Conservation (phyloP, 306 rosid genomes). For the Pyrus bretschneideri region DNA sequence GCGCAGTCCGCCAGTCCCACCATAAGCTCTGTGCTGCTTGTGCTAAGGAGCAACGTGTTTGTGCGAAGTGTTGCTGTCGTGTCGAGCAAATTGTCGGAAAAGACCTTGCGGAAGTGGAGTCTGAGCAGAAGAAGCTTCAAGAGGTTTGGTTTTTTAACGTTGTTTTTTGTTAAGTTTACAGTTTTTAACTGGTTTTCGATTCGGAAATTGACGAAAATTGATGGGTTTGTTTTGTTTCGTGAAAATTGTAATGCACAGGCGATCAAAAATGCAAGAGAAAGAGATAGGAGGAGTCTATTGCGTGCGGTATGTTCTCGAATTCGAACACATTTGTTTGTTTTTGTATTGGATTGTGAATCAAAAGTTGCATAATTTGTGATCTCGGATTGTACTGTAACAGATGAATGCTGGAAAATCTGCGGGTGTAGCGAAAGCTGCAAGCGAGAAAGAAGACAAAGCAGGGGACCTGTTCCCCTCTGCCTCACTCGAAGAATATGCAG, state of each 20-base stretch:
- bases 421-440: slow-evolving; percentile 20
- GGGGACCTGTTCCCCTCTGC: slow-evolving; percentile 55
- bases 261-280: slow-evolving; percentile 73
- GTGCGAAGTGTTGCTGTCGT: slow-evolving; percentile 74
- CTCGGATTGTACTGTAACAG: slow-evolving; percentile 23
- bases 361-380: background rate
- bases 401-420: slow-evolving; percentile 59
- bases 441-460: slow-evolving; percentile 42
- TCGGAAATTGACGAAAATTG: slow-evolving; percentile 8
- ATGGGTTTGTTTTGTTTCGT: background rate
- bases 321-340: background rate
- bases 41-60: slow-evolving; percentile 83
- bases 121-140: slow-evolving; percentile 78
- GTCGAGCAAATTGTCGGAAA: slow-evolving; percentile 67
- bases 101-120: slow-evolving; percentile 75
- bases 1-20: slow-evolving; percentile 84
- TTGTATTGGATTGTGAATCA: background rate
- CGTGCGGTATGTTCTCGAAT: slow-evolving; percentile 61
- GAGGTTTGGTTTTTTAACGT: slow-evolving; percentile 38
- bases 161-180: background rate
- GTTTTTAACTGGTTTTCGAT: background rate
- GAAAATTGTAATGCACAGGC: slow-evolving; percentile 38
- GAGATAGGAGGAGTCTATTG: slow-evolving; percentile 65
- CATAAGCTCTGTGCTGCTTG: slow-evolving; percentile 76
- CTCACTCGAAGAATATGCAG: slow-evolving; percentile 58